These are phyloP conservation scores for Calonectria fujianensis DNA, from an alignment of 2,329 filamentous ascomycete genomes.

Conservation along the genomic window DNA sequence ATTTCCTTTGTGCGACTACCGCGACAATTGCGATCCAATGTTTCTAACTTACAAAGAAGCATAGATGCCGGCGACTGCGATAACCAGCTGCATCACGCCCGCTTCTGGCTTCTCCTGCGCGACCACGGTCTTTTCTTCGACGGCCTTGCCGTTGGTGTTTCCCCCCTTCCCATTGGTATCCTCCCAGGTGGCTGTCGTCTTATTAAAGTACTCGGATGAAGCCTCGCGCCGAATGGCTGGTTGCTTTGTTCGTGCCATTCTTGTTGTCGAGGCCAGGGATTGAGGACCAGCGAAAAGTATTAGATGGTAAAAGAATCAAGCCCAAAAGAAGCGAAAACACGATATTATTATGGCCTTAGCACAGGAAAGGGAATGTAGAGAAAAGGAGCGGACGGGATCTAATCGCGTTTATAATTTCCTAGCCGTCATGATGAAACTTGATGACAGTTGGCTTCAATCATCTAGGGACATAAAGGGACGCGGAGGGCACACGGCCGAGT, in stretches of 20 bases:
- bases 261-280: slow-evolving; percentile 1
- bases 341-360: slow-evolving; percentile 39
- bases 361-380: slow-evolving; percentile 38
- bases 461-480: slow-evolving; percentile 8
- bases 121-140: slow-evolving; percentile 51
- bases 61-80: slow-evolving; percentile 97
- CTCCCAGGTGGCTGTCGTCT: slow-evolving; percentile 63
- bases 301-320: slow-evolving; percentile 23
- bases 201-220: slow-evolving; percentile 80
- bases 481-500: slow-evolving; percentile 23
- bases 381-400: slow-evolving; percentile 32
- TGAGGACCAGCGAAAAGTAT: slow-evolving; percentile 4
- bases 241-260: slow-evolving; percentile 85
- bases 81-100: slow-evolving; percentile 83
- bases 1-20: background rate
- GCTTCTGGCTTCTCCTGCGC: slow-evolving; percentile 68
- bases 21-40: background rate
- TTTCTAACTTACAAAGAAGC: slow-evolving; percentile 86
- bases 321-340: background rate
- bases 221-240: slow-evolving; percentile 78
- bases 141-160: slow-evolving; percentile 51
- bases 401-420: slow-evolving; percentile 39
- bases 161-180: slow-evolving; percentile 56
- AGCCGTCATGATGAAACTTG: slow-evolving; percentile 55
- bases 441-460: slow-evolving; percentile 54